Base-by-base conservation (phyloP, 1,139 yeast genomes). In the Zygoascus sp. region DNA sequence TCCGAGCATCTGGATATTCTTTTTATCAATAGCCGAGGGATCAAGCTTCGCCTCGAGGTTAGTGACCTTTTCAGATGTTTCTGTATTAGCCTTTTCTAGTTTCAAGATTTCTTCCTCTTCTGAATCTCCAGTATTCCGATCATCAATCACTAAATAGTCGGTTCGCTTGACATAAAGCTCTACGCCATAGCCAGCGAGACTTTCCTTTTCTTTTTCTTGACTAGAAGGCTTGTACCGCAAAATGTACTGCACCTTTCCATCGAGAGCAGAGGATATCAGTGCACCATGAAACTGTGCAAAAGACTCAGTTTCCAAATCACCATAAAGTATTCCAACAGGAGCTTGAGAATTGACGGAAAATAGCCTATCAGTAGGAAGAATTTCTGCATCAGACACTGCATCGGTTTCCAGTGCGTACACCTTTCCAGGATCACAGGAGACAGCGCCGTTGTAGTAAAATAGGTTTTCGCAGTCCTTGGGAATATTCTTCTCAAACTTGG, bases 211-310 rank as follows among this genome's bases (percentile, higher is more conserved):
- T 1, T 44, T 42, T 2, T 30, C 23, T n/a, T 39, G 40, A 2
- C 45, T 32, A 2, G 63, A 46, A 0, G 80, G 79, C 6, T 79
- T 72, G 56, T 87, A 83, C 55, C 97, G 74, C 83, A 95, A 79
- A 2, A 82, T 75, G 61, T 86, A 83, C 49, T 87, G 73, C 27
- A 89, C 63, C 57, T 86, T 85, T 0, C 87, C 94, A 1, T 69
- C 63, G 7, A 67, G 60, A 0, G 95, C 84, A 48, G 83, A 79
- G 40, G 76, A 75, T 51, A 72, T 74, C 48, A 92, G 66, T 49
- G 79, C 76, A 20, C 70, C 63, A 54, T 87, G 81, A 68, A 85
- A 82, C 2, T 66, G 67, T 10, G 68, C 67, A 58, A 88, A 84
- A 4, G 68, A 64, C 0, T 61, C 63, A 13, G 78, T 72, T 2